These are phyloP conservation scores for Dioscorea dumetorum DNA, from an alignment of 106 monocot species.

Conservation along the genomic window DNA sequence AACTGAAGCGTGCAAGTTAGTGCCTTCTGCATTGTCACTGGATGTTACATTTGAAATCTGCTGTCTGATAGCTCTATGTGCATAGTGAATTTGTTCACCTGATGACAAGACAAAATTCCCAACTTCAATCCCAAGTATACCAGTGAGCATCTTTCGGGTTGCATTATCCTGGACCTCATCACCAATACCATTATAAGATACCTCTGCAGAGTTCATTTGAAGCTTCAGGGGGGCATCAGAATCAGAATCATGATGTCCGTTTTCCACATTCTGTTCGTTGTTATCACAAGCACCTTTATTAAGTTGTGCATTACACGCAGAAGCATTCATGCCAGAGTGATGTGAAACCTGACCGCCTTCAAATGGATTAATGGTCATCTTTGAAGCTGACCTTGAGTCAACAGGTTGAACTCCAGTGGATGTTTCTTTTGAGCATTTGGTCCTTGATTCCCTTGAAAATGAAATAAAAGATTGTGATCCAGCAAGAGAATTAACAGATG, in stretches of 20 bases:
- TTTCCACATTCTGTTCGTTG: neutral
- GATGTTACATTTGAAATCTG: constrained; percentile 8
- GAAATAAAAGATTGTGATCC: constrained; percentile 3
- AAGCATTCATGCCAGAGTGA: neutral
- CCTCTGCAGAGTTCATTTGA: neutral
- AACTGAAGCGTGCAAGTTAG: constrained; percentile 13
- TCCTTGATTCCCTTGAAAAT: neutral
- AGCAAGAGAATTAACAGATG: constrained; percentile 6
- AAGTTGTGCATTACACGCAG: neutral
- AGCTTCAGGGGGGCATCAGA: neutral
- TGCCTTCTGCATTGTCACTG: constrained; percentile 1
- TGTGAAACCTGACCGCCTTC: neutral
- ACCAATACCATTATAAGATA: constrained; percentile 1
- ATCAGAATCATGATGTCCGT: constrained; percentile 1
- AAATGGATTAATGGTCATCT: neutral
- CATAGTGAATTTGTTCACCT: neutral
- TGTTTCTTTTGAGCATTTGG: constrained; percentile 3
- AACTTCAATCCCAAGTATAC: neutral
- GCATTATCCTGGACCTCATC: too few species aligned
- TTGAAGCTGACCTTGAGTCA: neutral
- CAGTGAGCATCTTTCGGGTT: too few species aligned
- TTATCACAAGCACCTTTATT: neutral
- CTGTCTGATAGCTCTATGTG: constrained; percentile 10
- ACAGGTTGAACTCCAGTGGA: constrained; percentile 1
- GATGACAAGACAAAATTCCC: neutral